These are phyloP conservation scores for Auxenochlorella pyrenoidosa DNA, from an alignment of 139 green algal genomes.

Conservation along the genomic window DNA sequence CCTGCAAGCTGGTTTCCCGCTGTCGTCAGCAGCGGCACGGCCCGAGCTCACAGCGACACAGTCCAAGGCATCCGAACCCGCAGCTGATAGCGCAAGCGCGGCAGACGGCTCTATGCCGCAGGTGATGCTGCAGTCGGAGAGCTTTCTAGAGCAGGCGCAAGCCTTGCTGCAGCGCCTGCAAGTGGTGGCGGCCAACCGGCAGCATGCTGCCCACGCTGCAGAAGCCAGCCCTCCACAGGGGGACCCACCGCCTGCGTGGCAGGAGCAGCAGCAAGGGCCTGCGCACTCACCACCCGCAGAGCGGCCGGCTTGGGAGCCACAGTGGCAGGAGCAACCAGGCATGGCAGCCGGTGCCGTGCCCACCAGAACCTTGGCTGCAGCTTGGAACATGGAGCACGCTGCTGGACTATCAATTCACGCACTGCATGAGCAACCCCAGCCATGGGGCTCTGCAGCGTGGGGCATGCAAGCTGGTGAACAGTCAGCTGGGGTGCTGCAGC, in stretches of 20 bases:
- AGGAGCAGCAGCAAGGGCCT: not conserved
- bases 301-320: not conserved
- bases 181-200: not conserved
- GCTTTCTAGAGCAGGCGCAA: constrained; percentile 11
- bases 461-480: no score
- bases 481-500: no score
- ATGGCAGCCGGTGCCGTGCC: not conserved
- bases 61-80: not conserved
- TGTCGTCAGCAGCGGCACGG: not conserved
- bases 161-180: constrained; percentile 12
- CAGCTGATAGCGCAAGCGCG: no score
- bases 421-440: no score
- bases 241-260: not conserved
- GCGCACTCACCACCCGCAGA: no score
- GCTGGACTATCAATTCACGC: no score
- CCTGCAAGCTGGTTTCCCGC: not conserved
- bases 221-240: not conserved
- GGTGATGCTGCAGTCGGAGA: constrained; percentile 20
- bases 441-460: no score
- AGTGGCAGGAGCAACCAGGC: not conserved
- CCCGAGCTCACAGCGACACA: not conserved
- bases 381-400: no score
- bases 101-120: not conserved
- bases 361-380: no score
- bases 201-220: not conserved